Evolutionary conservation across 805 yeast genomes (phyloP), one percentile per base, ranked within the genome.

Genomic region (Nematodospora valgi): DNA sequence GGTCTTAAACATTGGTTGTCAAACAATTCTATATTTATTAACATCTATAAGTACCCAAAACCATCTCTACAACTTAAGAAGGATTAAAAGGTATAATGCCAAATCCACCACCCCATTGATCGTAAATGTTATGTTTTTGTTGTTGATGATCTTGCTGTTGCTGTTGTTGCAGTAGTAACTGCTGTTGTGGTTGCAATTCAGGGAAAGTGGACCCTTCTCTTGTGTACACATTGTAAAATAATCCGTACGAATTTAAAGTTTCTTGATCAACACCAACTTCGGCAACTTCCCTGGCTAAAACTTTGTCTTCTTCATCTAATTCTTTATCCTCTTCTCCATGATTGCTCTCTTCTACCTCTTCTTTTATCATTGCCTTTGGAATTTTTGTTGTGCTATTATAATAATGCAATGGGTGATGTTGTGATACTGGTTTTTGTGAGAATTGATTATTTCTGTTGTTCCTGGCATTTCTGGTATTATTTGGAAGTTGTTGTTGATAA

Each of bases 391-490:
- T 35, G 19, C 50, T 46, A 12, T 47, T 39, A 25, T 41, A 44
- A 32, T 51, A 46, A 41, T 74, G 78, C 29, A 72, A 51, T 0
- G 79, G 80, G 45, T 74, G 80, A 41, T 74, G 80, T 37, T 69
- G 75, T 1, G 78, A 71, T 2, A 72, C 78, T 0, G 80, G 79
- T 40, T 54, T 52, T 25, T 25, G 38, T 17, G 33, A 15, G 4
- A 22, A 15, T 17, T 16, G 27, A 10, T 27, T 30, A n/a, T 32
- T 41, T 8, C n/a, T 20, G 15, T 23, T 10, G 19, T 35, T 19
- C 32, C 37, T 19, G 33, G 32, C 4, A 10, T 14, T 17, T 33
- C 31, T 17, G 12, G 39, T 28, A 20, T 30, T 27, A 23, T 32
- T 25, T 30, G 45, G 20, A 17, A 31, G 40, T 23, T 34, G 46